Conservation (phyloP, 768 basidiomycete genomes). For the Sistotremastrum niveocremeum region DNA sequence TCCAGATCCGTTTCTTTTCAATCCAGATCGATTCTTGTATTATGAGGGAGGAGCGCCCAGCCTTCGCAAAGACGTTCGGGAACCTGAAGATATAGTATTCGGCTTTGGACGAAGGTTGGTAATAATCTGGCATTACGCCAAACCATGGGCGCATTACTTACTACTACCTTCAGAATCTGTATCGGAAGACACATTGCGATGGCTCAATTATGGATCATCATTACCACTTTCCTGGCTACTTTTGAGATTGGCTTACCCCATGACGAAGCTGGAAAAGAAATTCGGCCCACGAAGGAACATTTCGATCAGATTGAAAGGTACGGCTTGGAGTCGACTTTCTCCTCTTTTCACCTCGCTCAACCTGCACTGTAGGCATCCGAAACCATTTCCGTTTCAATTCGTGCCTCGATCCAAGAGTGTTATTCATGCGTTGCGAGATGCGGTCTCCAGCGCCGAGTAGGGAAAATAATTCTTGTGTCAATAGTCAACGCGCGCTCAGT, state of each 20-base stretch:
- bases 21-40: slow-evolving; percentile 9
- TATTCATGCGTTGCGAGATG: too few relatives aligned
- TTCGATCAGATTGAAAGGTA: too few relatives aligned
- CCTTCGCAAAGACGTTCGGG: not conserved
- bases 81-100: not conserved
- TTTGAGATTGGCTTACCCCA: slow-evolving; percentile 27
- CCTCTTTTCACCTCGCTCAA: too few relatives aligned
- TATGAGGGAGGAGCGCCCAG: not conserved
- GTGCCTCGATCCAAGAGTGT: too few relatives aligned
- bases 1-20: slow-evolving; percentile 8
- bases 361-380: too few relatives aligned
- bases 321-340: too few relatives aligned
- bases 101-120: slow-evolving; percentile 3
- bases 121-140: too few relatives aligned
- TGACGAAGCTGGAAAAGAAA: slow-evolving; percentile 7
- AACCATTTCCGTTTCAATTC: too few relatives aligned
- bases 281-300: not conserved
- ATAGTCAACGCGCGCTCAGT: too few relatives aligned
- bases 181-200: slow-evolving; percentile 34
- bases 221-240: slow-evolving; percentile 28
- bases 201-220: slow-evolving; percentile 31
- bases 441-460: too few relatives aligned
- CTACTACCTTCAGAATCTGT: slow-evolving; percentile 17
- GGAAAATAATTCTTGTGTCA: too few relatives aligned
- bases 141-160: too few relatives aligned